Evolutionary conservation across 306 rosid species (phyloP), one percentile per base, ranked within the genome.

Genomic region (Sicyos baderoa): DNA sequence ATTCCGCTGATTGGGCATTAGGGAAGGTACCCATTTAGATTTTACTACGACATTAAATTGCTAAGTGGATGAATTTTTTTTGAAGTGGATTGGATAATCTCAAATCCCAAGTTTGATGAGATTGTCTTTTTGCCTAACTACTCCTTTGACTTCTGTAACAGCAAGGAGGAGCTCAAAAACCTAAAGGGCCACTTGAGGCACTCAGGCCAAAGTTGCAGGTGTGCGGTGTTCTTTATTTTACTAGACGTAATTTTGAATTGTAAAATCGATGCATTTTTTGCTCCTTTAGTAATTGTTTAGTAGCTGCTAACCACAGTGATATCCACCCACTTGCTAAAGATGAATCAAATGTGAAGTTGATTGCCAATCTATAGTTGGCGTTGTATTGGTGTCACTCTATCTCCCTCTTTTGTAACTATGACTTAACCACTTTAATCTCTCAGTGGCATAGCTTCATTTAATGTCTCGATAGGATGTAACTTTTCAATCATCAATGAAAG

Each of bases 181-280:
- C 97, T 37, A 91, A 91, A 86, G 97, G 97, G 74, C 97, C 97
- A 23, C 96, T 87, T 70, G 96, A 91, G 83, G 96, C 91, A 73
- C 97, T 91, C 74, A 96, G 96, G 68, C 97, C 97, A 8, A 91
- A 91, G 89, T 80, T 91, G 85, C 97, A 91, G 95, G 97, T 91
- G 73, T 40, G 60, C 23, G 45, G 32, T 66, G 69, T 76, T 79
- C 10, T 22, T 54, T 42, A 51, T 42, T 48, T 12, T 51, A 60
- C 14, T 52, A 4, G 67, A n/a, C 10, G 27, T 14, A 21, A 4
- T 29, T 35, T 61, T 66, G 27, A 44, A 18, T 10, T 55, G 3
- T 22, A 1, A 21, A 54, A 32, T 17, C 53, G 7, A 15, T 35
- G 6, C 50, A 60, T 23, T 32, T 32, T 65, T 47, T 65, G 49